Base-by-base conservation (phyloP, 345 rosid genomes). In the Ailanthus altissimus region DNA sequence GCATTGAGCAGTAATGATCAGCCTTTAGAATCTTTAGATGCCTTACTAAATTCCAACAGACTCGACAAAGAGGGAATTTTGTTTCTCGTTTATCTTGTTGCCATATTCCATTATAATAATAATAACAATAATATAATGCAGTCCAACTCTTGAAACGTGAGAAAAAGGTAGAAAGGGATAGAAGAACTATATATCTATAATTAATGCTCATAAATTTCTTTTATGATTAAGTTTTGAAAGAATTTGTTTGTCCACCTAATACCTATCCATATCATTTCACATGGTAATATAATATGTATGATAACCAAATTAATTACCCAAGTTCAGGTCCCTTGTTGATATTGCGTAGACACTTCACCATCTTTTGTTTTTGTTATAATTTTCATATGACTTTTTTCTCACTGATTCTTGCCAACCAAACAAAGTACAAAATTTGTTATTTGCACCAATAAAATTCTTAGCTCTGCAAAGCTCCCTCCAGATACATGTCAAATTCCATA, bases 171-270 rank as follows among this genome's bases (percentile, higher is more conserved):
- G 21, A 43, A 8, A n/a, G 20, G 28, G 26, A 20, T 42, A 53
- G 10, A 7, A 7, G 6, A 51, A 51, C 16, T 51, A n/a, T 25
- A 42, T 13, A 0, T 15, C 14, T 20, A 18, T n/a, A n/a, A n/a
- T n/a, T 50, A 14, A 45, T n/a, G 36, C 23, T 42, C 20, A 50
- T 23, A n/a, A n/a, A 14, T 14, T 70, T 57, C 60, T 4, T 77
- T 47, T 74, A 54, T n/a, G n/a, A n/a, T n/a, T 50, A 67, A 78
- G 26, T 67, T 59, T n/a, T n/a, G 58, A 23, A 45, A 72, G 84
- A 82, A 81, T 79, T 79, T 67, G 75, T 74, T 78, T 36, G 88
- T n/a, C 77, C 62, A 83, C 87, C 86, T 77, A 84, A 84, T 79
- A 81, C 86, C 85, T 84, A 84, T 81, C 64, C 85, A 79, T 70